These are phyloP conservation scores for Alternaria viburni DNA, from an alignment of 2,329 filamentous ascomycete species.

Conservation along the genomic window DNA sequence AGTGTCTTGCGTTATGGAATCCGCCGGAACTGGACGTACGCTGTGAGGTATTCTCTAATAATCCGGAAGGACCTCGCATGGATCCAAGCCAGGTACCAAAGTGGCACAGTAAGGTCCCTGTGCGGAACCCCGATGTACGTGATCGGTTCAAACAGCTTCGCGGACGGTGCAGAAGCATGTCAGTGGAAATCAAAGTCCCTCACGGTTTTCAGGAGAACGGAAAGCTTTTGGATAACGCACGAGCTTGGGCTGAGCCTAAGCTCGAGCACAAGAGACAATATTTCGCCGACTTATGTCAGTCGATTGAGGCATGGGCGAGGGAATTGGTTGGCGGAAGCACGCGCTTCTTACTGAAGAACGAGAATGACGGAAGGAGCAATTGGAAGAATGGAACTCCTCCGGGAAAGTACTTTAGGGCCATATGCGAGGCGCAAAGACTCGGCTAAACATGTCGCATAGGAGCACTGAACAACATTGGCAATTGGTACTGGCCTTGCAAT, in stretches of 20 bases:
- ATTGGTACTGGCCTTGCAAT: neutral
- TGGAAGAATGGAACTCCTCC: no score
- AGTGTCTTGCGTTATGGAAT: neutral
- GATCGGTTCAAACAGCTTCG: neutral
- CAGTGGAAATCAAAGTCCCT: neutral
- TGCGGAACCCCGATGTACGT: neutral
- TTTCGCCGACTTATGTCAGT: neutral
- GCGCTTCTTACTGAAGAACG: neutral
- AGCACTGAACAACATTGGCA: neutral
- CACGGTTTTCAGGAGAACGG: neutral
- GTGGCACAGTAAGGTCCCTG: neutral
- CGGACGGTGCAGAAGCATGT: neutral
- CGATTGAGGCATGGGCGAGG: neutral
- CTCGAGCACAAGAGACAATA: neutral
- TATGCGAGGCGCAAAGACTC: neutral
- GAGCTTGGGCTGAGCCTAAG: neutral
- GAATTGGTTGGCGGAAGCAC: neutral
- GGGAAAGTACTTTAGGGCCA: neutral
- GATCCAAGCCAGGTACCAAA: neutral
- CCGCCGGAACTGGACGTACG: neutral
- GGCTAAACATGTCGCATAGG: neutral
- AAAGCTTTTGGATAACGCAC: no score
- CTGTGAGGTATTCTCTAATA: neutral
- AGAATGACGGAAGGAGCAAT: neutral
- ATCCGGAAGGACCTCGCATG: neutral